Evolutionary conservation across 768 basidiomycete species (phyloP).

Genomic region (Hortiboletus flavorubellus): DNA sequence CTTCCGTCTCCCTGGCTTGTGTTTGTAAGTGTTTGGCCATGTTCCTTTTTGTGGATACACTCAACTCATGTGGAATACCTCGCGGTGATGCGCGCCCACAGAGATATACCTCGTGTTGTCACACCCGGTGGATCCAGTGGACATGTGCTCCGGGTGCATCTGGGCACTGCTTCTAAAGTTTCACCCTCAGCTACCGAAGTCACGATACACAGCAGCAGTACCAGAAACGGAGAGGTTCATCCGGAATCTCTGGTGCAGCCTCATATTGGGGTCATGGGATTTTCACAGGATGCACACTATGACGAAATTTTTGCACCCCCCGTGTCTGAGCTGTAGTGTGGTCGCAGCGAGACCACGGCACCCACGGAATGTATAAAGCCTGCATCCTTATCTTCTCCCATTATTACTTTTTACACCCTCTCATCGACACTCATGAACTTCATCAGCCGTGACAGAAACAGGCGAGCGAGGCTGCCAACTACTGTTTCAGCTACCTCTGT

Average conservation of each 20-base stretch:
- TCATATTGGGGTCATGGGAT: background rate
- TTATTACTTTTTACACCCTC: background rate
- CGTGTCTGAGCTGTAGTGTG: background rate
- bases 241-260: background rate
- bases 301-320: background rate
- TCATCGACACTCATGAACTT: conserved; percentile 2
- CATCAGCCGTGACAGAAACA: background rate
- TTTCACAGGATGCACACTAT: conserved; percentile 1
- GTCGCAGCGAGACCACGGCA: background rate
- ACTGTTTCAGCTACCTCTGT: background rate
- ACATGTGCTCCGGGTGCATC: background rate
- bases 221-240: background rate
- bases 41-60: no score
- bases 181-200: no score
- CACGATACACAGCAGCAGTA: background rate
- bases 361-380: conserved; percentile 9
- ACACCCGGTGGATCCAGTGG: background rate
- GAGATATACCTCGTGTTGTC: conserved; percentile 1
- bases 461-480: background rate
- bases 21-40: no score
- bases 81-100: conserved; percentile 7
- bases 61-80: no score
- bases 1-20: no score
- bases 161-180: background rate
- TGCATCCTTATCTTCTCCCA: background rate